A percentile compares a stretch with the other conserved stretches of the same genome.
phyloP scores from a whole-genome alignment of 768 basidiomycete genomes.

The Brasilioporus rufonigricans region DNA sequence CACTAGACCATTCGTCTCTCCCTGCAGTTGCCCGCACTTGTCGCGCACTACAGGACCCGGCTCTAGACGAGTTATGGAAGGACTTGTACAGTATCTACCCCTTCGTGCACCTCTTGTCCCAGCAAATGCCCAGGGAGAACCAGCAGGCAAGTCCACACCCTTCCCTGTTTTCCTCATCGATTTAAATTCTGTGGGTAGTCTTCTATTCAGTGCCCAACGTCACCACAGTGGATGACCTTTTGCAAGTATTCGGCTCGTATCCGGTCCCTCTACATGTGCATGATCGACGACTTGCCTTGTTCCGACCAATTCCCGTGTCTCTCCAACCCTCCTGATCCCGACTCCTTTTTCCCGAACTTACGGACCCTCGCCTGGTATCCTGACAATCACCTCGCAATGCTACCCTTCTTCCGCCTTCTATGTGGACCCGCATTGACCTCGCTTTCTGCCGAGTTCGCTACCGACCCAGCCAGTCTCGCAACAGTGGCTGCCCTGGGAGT shows the following conservation, averaged over 20 bases:
- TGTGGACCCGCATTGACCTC: slow-evolving; percentile 22
- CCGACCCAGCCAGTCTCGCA: slow-evolving; percentile 15
- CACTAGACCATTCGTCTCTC: slow-evolving; percentile 13
- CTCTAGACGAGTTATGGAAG: slow-evolving; percentile 27
- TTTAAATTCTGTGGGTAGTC: neutral
- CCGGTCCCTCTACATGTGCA: slow-evolving; percentile 19
- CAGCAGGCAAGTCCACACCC: slow-evolving; percentile 9
- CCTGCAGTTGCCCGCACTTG: slow-evolving; percentile 25
- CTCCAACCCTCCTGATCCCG: slow-evolving; percentile 10
- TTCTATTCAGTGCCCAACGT: neutral
- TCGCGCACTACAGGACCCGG: slow-evolving; percentile 18
- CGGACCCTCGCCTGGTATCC: slow-evolving; percentile 23
- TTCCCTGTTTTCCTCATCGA: no score
- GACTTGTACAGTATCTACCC: slow-evolving; percentile 22
- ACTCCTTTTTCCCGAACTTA: slow-evolving; percentile 24
- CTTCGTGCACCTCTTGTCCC: slow-evolving; percentile 17
- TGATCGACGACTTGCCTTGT: slow-evolving; percentile 16
- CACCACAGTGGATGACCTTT: slow-evolving; percentile 18
- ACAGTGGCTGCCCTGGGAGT: slow-evolving; percentile 12
- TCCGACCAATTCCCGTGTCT: slow-evolving; percentile 10
- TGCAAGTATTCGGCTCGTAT: slow-evolving; percentile 21
- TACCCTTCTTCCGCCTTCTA: slow-evolving; percentile 22
- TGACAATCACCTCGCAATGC: slow-evolving; percentile 14
- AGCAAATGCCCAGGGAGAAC: neutral
- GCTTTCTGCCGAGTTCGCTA: slow-evolving; percentile 19